Base-by-base conservation (phyloP, 2,329 filamentous ascomycete genomes). In the Hypoxylon sp. region DNA sequence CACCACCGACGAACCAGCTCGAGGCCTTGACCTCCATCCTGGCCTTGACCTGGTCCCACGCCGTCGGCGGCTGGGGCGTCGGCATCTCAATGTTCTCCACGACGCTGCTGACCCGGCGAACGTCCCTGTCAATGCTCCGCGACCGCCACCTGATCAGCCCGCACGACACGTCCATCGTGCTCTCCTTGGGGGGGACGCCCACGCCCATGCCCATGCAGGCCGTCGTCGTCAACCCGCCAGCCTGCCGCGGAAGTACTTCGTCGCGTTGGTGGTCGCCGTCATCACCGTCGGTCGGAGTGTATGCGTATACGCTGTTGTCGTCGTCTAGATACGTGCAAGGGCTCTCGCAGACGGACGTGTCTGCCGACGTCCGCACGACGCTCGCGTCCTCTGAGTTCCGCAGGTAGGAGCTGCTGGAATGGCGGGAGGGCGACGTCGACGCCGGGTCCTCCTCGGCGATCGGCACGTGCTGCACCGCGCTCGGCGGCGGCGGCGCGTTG, bases 11-110 rank as follows among this genome's bases (percentile, higher is more conserved):
- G 53, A 58, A 66, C 65, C 59, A 68, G 50, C 20, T 62, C 24
- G 52, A 60, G 6, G 70, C 70, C 41, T 70, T 62, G 26, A 67
- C 62, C 51, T 72, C 70, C 71, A 71, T 70, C 20, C 67, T 56
- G 1, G 65, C 55, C 47, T 68, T 70, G 26, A 72, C 63, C 44
- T 70, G 66, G 46, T 68, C 67, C 69, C 68, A 68, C 34, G 69
- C 57, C 5, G 64, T 69, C 1, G 67, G 69, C 3, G 55, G 28
- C 32, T 56, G 44, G 15, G 70, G 69, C 6, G 63, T 39, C 8
- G 71, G 71, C 70, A 70, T 70, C 39, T 67, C 67, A 44, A 71
- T 65, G 34, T 56, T 56, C 47, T 52, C 11, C 19, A 63, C 26
- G 6, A 47, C 58, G 22, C 60, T 66, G 39, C 53, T 52, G 8